Evolutionary conservation across 2,329 filamentous ascomycete species (phyloP), one percentile per base, ranked within the genome.

Genomic region (Monilinia fructigena): DNA sequence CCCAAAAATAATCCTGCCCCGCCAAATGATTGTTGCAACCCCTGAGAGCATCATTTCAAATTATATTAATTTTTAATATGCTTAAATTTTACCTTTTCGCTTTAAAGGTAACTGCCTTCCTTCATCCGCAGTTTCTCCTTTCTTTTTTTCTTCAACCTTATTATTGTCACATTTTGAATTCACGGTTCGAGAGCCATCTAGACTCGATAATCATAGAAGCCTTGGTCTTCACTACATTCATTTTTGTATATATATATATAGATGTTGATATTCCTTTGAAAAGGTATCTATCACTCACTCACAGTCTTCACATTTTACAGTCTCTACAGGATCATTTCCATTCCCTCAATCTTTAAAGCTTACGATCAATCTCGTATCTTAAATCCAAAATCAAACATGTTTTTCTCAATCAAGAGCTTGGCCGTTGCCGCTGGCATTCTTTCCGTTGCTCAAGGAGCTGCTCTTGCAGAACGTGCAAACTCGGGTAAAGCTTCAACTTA

Each of bases 401-500:
- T 52, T 67, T 72, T 74, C 68, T 70, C 72, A 61, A 69, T 67
- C 18, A 63, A 70, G 35, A 12, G 70, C 38, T 55, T 70, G 63
- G 67, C 69, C 45, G 66, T 68, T 26, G 68, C 70, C 35, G 42
- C 63, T 23, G 16, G 55, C 26, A 40, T 70, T 20, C 66, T 73
- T 45, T 69, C 71, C 6, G 20, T 76, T 54, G 75, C 74, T 31
- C 71, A 72, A 69, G 75, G 72, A 26, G 66, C 71, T 11, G 69
- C 69, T 23, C 3, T 72, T 7, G 67, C 68, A 45, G 70, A 70
- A 40, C 66, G 71, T 69, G 63, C 66, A 55, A 73, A 74, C 45
- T 72, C 76, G 5, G 81, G 81, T 68, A 71, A 77, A 66, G 81
- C 82, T 55, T 85, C 84, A 56, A 84, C 79, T 70, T 86, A 86